Base-by-base conservation (phyloP, 2,329 filamentous ascomycete species). In the Rutstroemia sp. region DNA sequence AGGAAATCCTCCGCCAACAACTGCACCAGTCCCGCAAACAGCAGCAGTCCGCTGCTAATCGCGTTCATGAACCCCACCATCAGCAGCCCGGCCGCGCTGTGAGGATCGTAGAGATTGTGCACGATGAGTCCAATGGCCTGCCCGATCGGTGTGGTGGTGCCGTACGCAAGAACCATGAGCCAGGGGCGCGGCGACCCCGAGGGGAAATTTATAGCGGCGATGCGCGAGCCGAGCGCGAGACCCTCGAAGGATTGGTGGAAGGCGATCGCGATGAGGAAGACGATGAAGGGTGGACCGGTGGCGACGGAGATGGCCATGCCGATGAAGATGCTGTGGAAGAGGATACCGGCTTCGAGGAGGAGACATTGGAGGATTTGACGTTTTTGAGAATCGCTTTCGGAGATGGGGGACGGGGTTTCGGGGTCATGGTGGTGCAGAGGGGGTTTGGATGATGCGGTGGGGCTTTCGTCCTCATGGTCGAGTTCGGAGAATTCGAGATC, bases 161-260 rank as follows among this genome's bases (percentile, higher is more conserved):
- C 87, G 65, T 90, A 91, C 1, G 86, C 86, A 14, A 91, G 72
- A 1, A 88, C 87, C 87, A 91, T 90, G 8, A 90, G 76, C 87
- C 87, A 80, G 0, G 94, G 92, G 49, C 88, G 87, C 1, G 81
- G 73, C 0, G 88, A 92, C 2, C 79, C 79, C 19, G 79, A 79
- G 0, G 88, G 82, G 66, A 96, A 96, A 69, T 87, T 83, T 27
- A 95, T 83, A 9, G 88, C 87, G 0, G 90, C 88, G 65, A 95
- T 95, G 57, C 90, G 87, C 45, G 88, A 88, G 6, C 90, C 90
- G 4, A 95, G 80, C 0, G 90, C 90, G 14, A 95, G 83, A 2
- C 90, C 90, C 73, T 95, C 90, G 62, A 95, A 95, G 1, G 88
- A 90, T 73, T 95, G 88, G 67, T 94, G 89, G 71, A 92, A 92